A percentile compares a stretch with the other conserved stretches of the same genome.
Conservation (phyloP, 1,284 basidiomycete species). For the Austroboletus novae-zelandiae region DNA sequence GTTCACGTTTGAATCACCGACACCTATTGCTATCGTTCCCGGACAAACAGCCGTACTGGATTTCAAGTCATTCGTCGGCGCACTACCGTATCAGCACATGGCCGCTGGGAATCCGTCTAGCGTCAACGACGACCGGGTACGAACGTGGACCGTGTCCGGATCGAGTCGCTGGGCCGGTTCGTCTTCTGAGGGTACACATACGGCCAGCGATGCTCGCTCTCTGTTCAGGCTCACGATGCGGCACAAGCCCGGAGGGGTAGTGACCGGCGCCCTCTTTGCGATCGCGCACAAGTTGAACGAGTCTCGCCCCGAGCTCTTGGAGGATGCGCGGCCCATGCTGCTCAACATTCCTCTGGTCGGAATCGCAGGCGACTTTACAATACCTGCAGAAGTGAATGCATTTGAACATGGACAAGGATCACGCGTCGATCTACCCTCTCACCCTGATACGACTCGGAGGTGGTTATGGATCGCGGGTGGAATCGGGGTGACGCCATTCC, state of each 20-base stretch:
- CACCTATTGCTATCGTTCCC: constrained; percentile 39
- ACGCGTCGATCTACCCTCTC: neutral
- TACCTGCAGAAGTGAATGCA: constrained; percentile 7
- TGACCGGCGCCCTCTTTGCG: constrained; percentile 52
- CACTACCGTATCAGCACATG: constrained; percentile 51
- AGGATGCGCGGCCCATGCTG: constrained; percentile 35
- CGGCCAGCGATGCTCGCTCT: neutral
- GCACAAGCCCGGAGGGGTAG: constrained; percentile 46
- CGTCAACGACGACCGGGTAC: constrained; percentile 62
- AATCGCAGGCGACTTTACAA: constrained; percentile 38
- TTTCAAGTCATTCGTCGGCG: constrained; percentile 49
- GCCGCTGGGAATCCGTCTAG: constrained; percentile 42
- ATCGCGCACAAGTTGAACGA: constrained; percentile 42
- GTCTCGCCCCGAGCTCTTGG: constrained; percentile 38
- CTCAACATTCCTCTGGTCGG: constrained; percentile 36
- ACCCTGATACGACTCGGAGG: neutral
- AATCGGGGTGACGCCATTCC: constrained; percentile 31
- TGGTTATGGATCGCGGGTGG: constrained; percentile 27
- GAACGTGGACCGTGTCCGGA: constrained; percentile 62
- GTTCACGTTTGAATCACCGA: constrained; percentile 47
- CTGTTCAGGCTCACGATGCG: constrained; percentile 23
- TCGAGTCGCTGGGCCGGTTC: constrained; percentile 17
- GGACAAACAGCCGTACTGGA: constrained; percentile 59
- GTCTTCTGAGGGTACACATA: neutral
- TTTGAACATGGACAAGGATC: neutral